Conservation (phyloP, 805 yeast genomes). For the Candida sonorensis region DNA sequence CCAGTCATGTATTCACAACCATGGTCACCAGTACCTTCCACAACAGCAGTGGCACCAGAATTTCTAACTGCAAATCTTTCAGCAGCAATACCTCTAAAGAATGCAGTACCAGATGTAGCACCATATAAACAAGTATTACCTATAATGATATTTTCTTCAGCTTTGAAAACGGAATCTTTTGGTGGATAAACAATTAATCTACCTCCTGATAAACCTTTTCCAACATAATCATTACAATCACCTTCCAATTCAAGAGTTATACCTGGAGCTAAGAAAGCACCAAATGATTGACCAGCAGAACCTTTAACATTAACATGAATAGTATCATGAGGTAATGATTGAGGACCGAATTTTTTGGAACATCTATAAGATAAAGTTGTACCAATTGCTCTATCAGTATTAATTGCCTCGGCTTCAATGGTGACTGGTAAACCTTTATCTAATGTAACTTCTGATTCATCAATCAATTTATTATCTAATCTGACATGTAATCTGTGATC, state of each 20-base stretch:
- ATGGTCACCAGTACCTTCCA: slow-evolving; percentile 96
- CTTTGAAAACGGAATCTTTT: slow-evolving; percentile 71
- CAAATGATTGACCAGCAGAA: slow-evolving; percentile 97
- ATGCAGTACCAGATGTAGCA: slow-evolving; percentile 92
- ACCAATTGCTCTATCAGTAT: slow-evolving; percentile 96
- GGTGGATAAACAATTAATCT: slow-evolving; percentile 90
- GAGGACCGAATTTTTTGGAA: slow-evolving; percentile 88
- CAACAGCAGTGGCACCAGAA: slow-evolving; percentile 96
- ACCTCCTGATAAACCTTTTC: slow-evolving; percentile 96
- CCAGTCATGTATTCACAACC: slow-evolving; percentile 99
- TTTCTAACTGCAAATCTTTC: slow-evolving; percentile 98
- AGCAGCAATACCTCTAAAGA: slow-evolving; percentile 95
- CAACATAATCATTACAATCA: slow-evolving; percentile 97
- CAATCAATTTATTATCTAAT: slow-evolving; percentile 90
- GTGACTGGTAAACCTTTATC: slow-evolving; percentile 95
- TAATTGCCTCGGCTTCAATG: slow-evolving; percentile 86
- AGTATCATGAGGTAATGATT: slow-evolving; percentile 92
- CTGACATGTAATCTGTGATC: slow-evolving; percentile 91
- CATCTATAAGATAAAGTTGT: slow-evolving; percentile 91
- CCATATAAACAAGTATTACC: slow-evolving; percentile 98
- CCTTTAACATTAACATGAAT: slow-evolving; percentile 89
- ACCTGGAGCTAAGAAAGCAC: slow-evolving; percentile 96
- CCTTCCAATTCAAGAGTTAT: slow-evolving; percentile 93
- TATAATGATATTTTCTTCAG: slow-evolving; percentile 92
- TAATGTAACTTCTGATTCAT: slow-evolving; percentile 91